Evolutionary conservation across 768 basidiomycete species (phyloP).

Genomic region (Pulveroboletus sp.): DNA sequence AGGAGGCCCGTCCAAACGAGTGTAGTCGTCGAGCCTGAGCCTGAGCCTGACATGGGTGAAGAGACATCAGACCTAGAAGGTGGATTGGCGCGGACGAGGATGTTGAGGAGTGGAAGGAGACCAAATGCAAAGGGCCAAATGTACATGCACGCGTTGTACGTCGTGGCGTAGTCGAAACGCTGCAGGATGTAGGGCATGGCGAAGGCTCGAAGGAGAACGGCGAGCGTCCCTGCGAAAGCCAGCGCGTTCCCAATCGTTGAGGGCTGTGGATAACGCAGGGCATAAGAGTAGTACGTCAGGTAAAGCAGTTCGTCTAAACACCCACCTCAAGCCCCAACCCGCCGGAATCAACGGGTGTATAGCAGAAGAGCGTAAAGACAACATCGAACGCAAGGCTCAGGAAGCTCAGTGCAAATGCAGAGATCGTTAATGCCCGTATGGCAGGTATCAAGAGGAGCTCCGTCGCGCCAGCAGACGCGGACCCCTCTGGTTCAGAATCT

Average conservation of each 20-base stretch:
- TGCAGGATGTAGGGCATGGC: constrained; percentile 53
- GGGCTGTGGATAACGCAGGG: constrained; percentile 33
- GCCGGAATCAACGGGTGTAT: constrained; percentile 50
- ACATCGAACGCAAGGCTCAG: constrained; percentile 55
- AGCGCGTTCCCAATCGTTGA: constrained; percentile 57
- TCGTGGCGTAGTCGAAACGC: constrained; percentile 41
- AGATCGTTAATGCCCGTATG: constrained; percentile 47
- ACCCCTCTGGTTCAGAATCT: background rate
- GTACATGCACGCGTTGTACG: constrained; percentile 52
- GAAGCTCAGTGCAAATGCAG: constrained; percentile 48
- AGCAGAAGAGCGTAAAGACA: constrained; percentile 61
- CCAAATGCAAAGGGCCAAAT: constrained; percentile 54
- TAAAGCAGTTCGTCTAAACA: no score
- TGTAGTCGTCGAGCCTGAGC: constrained; percentile 11
- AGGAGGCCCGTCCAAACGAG: constrained; percentile 50
- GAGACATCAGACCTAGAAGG: background rate
- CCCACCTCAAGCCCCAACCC: no score
- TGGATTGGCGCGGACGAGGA: constrained; percentile 37
- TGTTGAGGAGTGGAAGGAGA: constrained; percentile 48
- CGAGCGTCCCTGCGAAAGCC: constrained; percentile 46
- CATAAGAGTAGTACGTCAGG: background rate
- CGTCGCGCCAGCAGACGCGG: constrained; percentile 26
- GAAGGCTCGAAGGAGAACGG: constrained; percentile 48
- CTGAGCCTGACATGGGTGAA: constrained; percentile 14
- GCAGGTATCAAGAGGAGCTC: constrained; percentile 45